Percentiles rank a stretch among this genome's conserved stretches.
These are phyloP conservation scores for Galerina sulciceps DNA, from an alignment of 768 basidiomycete genomes.

Conservation along the genomic window DNA sequence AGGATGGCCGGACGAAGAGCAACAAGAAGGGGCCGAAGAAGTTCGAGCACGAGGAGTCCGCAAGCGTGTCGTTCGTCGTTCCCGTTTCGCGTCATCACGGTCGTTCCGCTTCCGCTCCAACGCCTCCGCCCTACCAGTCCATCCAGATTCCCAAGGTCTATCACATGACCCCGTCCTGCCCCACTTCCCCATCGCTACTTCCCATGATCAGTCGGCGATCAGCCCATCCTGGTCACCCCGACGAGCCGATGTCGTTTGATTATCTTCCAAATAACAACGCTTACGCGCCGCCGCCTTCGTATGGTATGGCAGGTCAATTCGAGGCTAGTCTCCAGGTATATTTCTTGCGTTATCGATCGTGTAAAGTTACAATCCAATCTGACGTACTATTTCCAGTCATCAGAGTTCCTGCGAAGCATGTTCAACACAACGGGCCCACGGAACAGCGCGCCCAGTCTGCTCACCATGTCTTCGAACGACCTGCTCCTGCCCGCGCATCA, in stretches of 20 bases:
- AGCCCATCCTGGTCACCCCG: constrained; percentile 52
- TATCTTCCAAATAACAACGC: constrained; percentile 49
- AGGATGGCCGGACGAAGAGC: constrained; percentile 51
- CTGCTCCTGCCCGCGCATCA: constrained; percentile 45
- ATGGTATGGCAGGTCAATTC: constrained; percentile 41
- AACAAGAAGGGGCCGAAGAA: constrained; percentile 39
- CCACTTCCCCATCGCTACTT: constrained; percentile 61
- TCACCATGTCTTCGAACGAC: constrained; percentile 38
- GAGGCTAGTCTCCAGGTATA: constrained; percentile 52
- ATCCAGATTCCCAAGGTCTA: constrained; percentile 73
- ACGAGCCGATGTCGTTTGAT: constrained; percentile 52
- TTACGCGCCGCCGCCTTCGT: constrained; percentile 38
- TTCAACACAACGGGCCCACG: constrained; percentile 36
- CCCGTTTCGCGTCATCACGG: constrained; percentile 35
- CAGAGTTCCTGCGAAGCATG: constrained; percentile 56
- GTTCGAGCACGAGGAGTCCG: constrained; percentile 42
- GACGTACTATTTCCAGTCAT: constrained; percentile 38
- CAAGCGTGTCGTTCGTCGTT: constrained; percentile 43
- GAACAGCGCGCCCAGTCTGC: constrained; percentile 29
- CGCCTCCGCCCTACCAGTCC: constrained; percentile 68
- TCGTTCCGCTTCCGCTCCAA: constrained; percentile 60
- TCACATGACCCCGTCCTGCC: constrained; percentile 57
- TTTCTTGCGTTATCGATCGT: constrained; percentile 19
- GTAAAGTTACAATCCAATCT: neutral
- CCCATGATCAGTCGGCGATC: constrained; percentile 67